Percentiles rank a stretch among this genome's conserved stretches.
Conservation (phyloP, 495 filamentous ascomycete genomes). For the Terfezia boudieri region DNA sequence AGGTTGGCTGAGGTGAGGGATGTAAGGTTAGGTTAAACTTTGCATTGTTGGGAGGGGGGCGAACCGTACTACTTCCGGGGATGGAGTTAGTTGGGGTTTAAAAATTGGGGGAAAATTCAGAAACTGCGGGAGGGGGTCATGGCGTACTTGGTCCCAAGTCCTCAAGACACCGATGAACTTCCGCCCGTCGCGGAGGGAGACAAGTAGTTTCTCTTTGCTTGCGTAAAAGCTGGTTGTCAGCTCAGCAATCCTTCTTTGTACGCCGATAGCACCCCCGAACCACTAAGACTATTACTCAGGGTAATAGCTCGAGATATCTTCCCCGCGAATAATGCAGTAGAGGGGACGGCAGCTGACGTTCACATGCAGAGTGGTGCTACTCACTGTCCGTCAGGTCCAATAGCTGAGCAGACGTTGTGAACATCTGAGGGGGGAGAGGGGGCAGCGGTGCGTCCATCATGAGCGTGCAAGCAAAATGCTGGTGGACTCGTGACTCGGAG, state of each 20-base stretch:
- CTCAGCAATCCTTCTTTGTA: neutral
- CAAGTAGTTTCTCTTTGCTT: conserved; percentile 67
- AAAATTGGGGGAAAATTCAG: neutral
- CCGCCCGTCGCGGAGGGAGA: conserved; percentile 74
- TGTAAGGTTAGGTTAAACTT: neutral
- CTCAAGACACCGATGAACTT: conserved; percentile 81
- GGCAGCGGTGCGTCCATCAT: conserved; percentile 7
- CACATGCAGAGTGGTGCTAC: conserved; percentile 10
- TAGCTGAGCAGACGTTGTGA: conserved; percentile 88
- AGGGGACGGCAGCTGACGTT: too few relatives aligned
- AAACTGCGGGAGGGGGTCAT: neutral
- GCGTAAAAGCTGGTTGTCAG: neutral
- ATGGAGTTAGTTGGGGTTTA: neutral
- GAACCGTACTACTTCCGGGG: neutral
- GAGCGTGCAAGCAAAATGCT: too few relatives aligned
- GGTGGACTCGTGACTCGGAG: too few relatives aligned
- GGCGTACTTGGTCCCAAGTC: conserved; percentile 96
- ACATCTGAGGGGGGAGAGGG: conserved; percentile 71
- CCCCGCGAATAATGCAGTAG: too few relatives aligned
- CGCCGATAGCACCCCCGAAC: too few relatives aligned
- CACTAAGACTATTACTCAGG: too few relatives aligned
- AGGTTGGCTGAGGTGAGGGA: conserved; percentile 47
- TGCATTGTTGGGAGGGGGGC: too few relatives aligned
- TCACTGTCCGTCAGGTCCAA: conserved; percentile 92
- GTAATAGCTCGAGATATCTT: too few relatives aligned